Conservation (phyloP, 2,329 filamentous ascomycete genomes). For the Hypoxylon sp. region DNA sequence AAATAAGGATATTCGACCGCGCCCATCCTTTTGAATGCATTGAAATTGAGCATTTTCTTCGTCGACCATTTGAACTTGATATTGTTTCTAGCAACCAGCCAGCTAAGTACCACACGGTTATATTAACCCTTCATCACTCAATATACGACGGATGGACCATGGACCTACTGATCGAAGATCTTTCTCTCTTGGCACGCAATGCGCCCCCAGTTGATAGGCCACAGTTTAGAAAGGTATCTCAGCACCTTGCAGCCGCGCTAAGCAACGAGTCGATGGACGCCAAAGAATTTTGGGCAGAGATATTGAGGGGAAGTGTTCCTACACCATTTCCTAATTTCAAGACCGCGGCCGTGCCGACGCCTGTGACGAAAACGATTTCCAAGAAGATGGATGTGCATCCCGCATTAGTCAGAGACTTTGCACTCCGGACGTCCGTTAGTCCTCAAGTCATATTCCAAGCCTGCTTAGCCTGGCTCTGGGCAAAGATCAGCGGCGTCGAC, state of each 20-base stretch:
- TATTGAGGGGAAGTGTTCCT: slow-evolving; percentile 70
- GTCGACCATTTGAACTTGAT: slow-evolving; percentile 72
- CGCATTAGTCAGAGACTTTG: slow-evolving; percentile 53
- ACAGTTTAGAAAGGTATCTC: slow-evolving; percentile 71
- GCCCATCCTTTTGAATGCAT: slow-evolving; percentile 58
- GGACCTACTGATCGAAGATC: slow-evolving; percentile 78
- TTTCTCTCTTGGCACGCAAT: slow-evolving; percentile 64
- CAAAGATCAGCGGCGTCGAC: slow-evolving; percentile 70
- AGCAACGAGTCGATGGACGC: slow-evolving; percentile 56
- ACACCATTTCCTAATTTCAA: slow-evolving; percentile 71
- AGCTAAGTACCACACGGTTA: slow-evolving; percentile 54
- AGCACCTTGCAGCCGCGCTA: slow-evolving; percentile 55
- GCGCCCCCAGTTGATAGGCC: slow-evolving; percentile 58
- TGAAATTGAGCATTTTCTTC: slow-evolving; percentile 59
- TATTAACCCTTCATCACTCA: slow-evolving; percentile 80
- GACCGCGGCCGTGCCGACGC: slow-evolving; percentile 50
- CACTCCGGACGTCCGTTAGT: slow-evolving; percentile 63
- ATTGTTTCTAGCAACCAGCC: slow-evolving; percentile 53
- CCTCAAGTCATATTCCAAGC: slow-evolving; percentile 83
- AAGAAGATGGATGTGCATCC: slow-evolving; percentile 54
- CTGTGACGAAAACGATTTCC: slow-evolving; percentile 48
- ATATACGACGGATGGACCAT: slow-evolving; percentile 96
- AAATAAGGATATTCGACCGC: slow-evolving; percentile 59
- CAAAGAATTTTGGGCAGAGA: slow-evolving; percentile 76
- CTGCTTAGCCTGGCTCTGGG: slow-evolving; percentile 75